Evolutionary conservation across 2,329 filamentous ascomycete genomes (phyloP), one percentile per base, ranked within the genome.

Genomic region (Arthrinium puccinioides): DNA sequence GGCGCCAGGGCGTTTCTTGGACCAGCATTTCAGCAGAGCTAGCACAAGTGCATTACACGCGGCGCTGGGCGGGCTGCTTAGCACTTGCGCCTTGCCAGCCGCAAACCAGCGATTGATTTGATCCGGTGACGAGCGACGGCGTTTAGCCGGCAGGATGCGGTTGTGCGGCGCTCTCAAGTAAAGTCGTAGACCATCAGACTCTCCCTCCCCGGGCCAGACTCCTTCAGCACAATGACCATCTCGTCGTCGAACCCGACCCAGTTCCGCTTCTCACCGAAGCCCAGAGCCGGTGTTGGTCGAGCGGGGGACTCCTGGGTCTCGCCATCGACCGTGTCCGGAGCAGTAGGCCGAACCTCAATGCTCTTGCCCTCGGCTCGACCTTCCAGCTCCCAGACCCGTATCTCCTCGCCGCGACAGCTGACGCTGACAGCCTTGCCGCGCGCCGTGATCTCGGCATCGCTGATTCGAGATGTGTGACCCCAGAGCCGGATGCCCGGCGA

Each of bases 211-310:
- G 74, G 66, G 19, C 64, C 60, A 45, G 76, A 74, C 60, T 90
- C 84, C 46, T 85, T 82, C 35, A 94, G 67, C 28, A 95, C 78
- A 43, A 94, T 81, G n/a, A 95, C 84, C 63, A 87, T 87, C 59
- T 94, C 86, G 29, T 94, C 87, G 52, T 95, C 87, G 51, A 95
- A 95, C 0, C 86, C 87, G 8, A 95, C 79, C 76, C 84, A 90
- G 36, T 74, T 74, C 41, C 69, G 63, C 33, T 62, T 58, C 40
- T 70, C 69, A 24, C 73, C 65, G 56, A 63, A 64, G 18, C 55
- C 52, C n/a, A 31, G 27, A 4, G 23, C 18, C 2, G 21, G 18
- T 10, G n/a, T 10, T 3, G 24, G 4, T 19, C 41, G 27, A 2
- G 33, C 37, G 11, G 27, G 14, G 15, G n/a, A 13, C 6, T 23